Base-by-base conservation (phyloP, 257 asterid genomes). In the Plantago elongata region DNA sequence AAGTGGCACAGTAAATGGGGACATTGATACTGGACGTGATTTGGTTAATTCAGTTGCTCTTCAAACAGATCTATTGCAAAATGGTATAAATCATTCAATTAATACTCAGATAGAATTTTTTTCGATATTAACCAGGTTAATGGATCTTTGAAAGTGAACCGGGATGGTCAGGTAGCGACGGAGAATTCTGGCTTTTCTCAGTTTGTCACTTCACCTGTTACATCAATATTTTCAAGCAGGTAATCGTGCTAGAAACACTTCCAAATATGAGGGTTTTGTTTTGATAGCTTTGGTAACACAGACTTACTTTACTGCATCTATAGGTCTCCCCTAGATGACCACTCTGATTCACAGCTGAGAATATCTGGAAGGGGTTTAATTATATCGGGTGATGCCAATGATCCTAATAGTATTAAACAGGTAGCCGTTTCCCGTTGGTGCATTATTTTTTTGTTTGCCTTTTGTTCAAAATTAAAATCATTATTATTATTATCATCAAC, bases 141-240 rank as follows among this genome's bases (percentile, higher is more conserved):
- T 77, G 86, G 88, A 69, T 47, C 86, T 44, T 27, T 75, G 66
- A 79, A 75, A 65, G 62, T 72, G 75, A 67, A 72, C 54, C 75
- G 72, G 66, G 85, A 84, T 74, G 83, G 79, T 76, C 85, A 62
- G 75, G 63, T 69, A 14, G 74, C 69, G 4, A 51, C 86, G 61
- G 88, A 82, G 40, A 74, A 67, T 73, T 64, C 79, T 48, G 86
- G 72, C 10, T 14, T 74, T 67, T 72, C 84, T 72, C 88, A 83
- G 75, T 67, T 77, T 50, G 77, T 72, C 50, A 71, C 89, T 46
- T 89, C 90, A 14, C 75, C 89, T 30, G 68, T 65, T 22, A 60
- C 84, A 50, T 69, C 83, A 55, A 78, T 78, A 72, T 69, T 77
- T 52, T 77, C 94, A 65, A 67, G 77, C 78, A 84, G 96, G 98